A percentile compares a stretch with the other conserved stretches of the same genome.
Conservation (phyloP, 2,329 filamentous ascomycete genomes). For the Falciphora oryzae region DNA sequence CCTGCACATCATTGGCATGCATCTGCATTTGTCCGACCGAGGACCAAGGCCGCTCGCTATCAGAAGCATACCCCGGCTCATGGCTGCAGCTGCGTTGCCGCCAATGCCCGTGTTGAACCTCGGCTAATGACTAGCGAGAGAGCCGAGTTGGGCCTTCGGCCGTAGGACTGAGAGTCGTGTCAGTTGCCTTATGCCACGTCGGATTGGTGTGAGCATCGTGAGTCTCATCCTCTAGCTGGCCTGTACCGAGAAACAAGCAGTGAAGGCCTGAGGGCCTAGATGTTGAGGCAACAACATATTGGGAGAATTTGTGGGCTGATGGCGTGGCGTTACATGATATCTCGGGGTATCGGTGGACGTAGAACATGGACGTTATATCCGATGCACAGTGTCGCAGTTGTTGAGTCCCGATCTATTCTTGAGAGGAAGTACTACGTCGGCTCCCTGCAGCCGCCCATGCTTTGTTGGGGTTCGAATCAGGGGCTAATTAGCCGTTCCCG, state of each 20-base stretch:
- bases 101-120: not conserved
- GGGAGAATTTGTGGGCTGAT: no score
- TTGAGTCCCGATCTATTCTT: no score
- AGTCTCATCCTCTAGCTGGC: no score
- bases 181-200: not conserved
- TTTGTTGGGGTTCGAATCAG: no score
- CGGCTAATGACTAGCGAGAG: not conserved
- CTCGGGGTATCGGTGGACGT: not conserved
- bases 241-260: not conserved
- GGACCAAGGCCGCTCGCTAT: not conserved
- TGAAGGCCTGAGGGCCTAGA: not conserved
- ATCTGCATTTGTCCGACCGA: not conserved
- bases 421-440: no score
- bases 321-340: not conserved
- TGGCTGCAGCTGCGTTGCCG: no score
- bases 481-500: no score
- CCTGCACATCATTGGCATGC: not conserved
- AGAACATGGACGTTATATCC: no score
- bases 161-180: not conserved
- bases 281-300: not conserved
- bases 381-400: no score
- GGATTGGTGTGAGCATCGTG: no score
- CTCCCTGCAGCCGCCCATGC: no score
- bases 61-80: not conserved
- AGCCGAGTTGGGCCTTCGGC: not conserved